phyloP scores from a whole-genome alignment of 129 eudicot species.

The Escallonia herrerae region DNA sequence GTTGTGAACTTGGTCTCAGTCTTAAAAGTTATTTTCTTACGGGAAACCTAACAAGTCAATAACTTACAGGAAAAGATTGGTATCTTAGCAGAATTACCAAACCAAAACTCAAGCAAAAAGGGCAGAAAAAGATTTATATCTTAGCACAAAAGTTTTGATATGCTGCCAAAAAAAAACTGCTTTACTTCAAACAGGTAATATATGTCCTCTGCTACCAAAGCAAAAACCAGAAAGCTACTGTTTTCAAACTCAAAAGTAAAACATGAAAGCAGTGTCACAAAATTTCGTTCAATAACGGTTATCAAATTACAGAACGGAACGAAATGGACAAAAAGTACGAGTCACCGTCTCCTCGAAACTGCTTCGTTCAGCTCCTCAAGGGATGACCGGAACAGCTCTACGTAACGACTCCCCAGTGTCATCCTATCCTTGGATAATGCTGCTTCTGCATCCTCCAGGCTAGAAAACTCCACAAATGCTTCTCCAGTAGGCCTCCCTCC shows the following conservation, averaged over 20 bases:
- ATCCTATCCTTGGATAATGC: constrained; percentile 87
- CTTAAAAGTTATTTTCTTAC: no score
- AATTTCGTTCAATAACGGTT: background rate
- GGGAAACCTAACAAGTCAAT: no score
- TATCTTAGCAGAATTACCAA: no score
- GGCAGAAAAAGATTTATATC: no score
- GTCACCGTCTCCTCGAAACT: constrained; percentile 50
- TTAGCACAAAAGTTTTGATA: no score
- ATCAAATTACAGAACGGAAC: background rate
- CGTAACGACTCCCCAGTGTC: constrained; percentile 95
- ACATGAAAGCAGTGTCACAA: background rate
- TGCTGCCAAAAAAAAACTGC: no score
- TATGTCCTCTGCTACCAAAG: no score
- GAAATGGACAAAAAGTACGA: background rate
- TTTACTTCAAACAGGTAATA: no score
- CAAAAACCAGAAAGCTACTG: no score
- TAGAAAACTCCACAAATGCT: constrained; percentile 82
- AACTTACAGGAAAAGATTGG: no score
- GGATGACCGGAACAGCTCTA: constrained; percentile 78
- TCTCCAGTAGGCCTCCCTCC: constrained; percentile 93
- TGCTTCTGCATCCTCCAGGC: constrained; percentile 65
- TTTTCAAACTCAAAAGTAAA: background rate
- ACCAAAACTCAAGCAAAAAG: no score
- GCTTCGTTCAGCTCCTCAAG: constrained; percentile 68
- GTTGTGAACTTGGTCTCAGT: no score